Evolutionary conservation across 2,329 filamentous ascomycete genomes (phyloP).

Genomic region (Monascus ruber): DNA sequence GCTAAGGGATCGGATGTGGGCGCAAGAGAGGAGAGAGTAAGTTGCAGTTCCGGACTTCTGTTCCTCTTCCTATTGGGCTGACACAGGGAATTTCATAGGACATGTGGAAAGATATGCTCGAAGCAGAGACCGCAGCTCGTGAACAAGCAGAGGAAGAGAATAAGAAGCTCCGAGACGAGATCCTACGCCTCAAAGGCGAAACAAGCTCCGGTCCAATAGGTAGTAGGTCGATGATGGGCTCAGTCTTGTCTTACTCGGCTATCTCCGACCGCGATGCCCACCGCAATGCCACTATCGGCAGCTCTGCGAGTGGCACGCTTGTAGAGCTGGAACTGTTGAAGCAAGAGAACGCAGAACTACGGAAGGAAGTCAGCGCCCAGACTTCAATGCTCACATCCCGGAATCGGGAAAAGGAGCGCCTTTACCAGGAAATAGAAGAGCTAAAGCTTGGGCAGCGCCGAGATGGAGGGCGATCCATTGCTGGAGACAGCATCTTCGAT

Average conservation of each 20-base stretch:
- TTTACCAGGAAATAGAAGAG: constrained; percentile 96
- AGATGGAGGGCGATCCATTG: constrained; percentile 45
- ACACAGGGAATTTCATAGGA: constrained; percentile 40
- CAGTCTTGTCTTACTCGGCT: constrained; percentile 27
- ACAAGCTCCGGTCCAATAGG: constrained; percentile 17
- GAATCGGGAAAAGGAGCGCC: constrained; percentile 84
- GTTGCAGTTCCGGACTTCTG: constrained; percentile 10
- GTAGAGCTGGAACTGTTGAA: constrained; percentile 77
- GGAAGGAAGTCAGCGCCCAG: constrained; percentile 86
- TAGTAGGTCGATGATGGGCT: constrained; percentile 21
- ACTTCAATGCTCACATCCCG: constrained; percentile 95
- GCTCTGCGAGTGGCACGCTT: constrained; percentile 54
- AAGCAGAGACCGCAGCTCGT: constrained; percentile 78
- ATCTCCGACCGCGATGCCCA: constrained; percentile 23
- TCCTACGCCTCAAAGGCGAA: constrained; percentile 54
- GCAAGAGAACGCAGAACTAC: constrained; percentile 84
- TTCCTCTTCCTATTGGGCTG: not conserved
- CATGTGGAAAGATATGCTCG: constrained; percentile 89
- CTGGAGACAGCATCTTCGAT: constrained; percentile 84
- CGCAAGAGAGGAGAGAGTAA: constrained; percentile 36
- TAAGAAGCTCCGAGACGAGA: constrained; percentile 68
- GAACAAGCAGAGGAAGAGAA: constrained; percentile 90
- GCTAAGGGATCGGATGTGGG: constrained; percentile 39
- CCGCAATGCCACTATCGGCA: constrained; percentile 39
- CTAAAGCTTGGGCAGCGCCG: constrained; percentile 79